Evolutionary conservation across 257 asterid species (phyloP).

Genomic region (Capsicum baccatum): DNA sequence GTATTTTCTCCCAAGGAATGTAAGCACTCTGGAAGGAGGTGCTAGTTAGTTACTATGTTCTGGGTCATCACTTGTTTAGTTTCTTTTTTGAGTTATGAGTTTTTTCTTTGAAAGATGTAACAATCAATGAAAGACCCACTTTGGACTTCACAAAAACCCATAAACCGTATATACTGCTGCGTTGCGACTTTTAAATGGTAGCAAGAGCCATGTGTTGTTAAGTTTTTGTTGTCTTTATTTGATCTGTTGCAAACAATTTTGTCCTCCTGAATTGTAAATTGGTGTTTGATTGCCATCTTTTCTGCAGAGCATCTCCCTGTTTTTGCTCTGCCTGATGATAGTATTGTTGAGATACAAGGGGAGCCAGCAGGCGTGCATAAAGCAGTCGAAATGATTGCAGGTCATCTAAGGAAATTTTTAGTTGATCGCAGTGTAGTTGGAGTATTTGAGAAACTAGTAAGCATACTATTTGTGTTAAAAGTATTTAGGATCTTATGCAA

Average conservation of each 20-base stretch:
- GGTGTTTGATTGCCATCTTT: slow-evolving; percentile 10
- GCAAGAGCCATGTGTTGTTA: not conserved
- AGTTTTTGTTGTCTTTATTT: not conserved
- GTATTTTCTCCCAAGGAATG: not conserved
- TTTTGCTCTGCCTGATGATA: slow-evolving; percentile 83
- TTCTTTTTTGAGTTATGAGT: not conserved
- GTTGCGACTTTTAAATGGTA: not conserved
- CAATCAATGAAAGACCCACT: not conserved
- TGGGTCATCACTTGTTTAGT: not conserved
- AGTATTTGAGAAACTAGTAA: slow-evolving; percentile 79
- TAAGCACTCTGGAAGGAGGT: slow-evolving; percentile 14
- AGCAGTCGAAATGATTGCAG: slow-evolving; percentile 81
- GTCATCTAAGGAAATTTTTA: slow-evolving; percentile 82
- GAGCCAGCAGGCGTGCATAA: slow-evolving; percentile 71
- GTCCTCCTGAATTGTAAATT: slow-evolving; percentile 24
- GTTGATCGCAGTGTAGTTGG: slow-evolving; percentile 90
- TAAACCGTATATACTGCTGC: not conserved
- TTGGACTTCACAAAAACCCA: not conserved
- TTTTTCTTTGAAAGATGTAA: not conserved
- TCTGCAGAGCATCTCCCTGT: slow-evolving; percentile 77
- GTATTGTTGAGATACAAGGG: slow-evolving; percentile 94
- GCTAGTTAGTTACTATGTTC: not conserved
- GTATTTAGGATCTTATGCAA: not conserved
- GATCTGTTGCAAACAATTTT: not conserved
- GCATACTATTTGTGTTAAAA: slow-evolving; percentile 33